Conservation (phyloP, 169 alveolate genomes). For the Plasmodium malariae region DNA sequence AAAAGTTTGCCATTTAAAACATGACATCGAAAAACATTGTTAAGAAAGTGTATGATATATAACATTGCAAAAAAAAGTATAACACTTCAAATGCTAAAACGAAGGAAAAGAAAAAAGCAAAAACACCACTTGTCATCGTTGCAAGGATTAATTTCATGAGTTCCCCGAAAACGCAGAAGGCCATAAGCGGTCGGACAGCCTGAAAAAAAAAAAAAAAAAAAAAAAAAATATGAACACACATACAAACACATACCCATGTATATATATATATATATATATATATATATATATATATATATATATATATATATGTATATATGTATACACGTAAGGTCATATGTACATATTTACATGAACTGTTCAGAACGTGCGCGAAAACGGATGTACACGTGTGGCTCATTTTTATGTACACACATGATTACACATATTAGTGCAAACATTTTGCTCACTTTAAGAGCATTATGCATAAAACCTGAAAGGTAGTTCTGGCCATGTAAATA, state of each 20-base stretch:
- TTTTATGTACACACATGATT: background rate
- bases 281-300: background rate
- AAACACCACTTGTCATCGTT: conserved; percentile 89
- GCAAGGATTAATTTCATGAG: conserved; percentile 89
- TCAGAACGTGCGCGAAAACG: background rate
- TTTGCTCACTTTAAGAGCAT: background rate
- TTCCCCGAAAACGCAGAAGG: conserved; percentile 91
- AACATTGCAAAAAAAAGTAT: conserved; percentile 91
- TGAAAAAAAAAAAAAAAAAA: conserved; percentile 23
- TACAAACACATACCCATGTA: background rate
- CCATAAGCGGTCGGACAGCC: conserved; percentile 92
- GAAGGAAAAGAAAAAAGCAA: conserved; percentile 89
- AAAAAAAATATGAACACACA: background rate
- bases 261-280: background rate
- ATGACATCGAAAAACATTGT: conserved; percentile 92
- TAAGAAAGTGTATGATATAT: conserved; percentile 90
- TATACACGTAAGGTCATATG: no score
- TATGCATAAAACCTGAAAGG: conserved; percentile 85
- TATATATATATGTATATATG: no score
- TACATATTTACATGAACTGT: no score
- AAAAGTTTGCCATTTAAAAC: conserved; percentile 79
- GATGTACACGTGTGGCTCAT: background rate
- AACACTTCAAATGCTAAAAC: conserved; percentile 91
- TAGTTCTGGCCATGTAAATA: conserved; percentile 91
- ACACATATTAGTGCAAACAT: background rate